phyloP scores from a whole-genome alignment of 116 monocot species.

The Thalassia testudinum region DNA sequence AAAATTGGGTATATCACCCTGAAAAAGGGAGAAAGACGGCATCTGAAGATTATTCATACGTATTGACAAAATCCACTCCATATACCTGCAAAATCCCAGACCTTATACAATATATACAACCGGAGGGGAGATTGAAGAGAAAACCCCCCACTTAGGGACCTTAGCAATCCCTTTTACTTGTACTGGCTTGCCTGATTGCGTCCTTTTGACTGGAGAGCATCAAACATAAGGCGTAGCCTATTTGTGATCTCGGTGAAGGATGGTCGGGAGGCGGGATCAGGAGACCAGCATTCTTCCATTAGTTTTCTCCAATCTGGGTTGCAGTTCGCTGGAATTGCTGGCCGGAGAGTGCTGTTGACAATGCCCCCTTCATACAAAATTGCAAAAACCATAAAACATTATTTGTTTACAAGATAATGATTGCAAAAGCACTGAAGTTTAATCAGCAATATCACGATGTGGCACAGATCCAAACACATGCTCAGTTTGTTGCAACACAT shows the following conservation, averaged over 20 bases:
- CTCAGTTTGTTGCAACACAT: too few species aligned
- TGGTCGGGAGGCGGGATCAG: constrained; percentile 48
- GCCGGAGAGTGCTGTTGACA: constrained; percentile 68
- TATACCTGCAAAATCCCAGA: too few species aligned
- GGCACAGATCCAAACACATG: too few species aligned
- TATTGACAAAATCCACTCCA: too few species aligned
- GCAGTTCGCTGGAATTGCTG: constrained; percentile 45
- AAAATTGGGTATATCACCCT: too few species aligned
- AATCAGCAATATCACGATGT: too few species aligned
- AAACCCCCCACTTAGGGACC: too few species aligned
- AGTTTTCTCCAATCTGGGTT: constrained; percentile 63
- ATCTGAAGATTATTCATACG: too few species aligned
- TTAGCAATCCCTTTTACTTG: not conserved
- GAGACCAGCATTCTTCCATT: constrained; percentile 91
- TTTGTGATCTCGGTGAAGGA: constrained; percentile 68
- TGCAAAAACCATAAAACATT: not conserved
- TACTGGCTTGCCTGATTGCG: constrained; percentile 2
- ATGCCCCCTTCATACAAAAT: constrained; percentile 46
- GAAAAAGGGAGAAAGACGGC: too few species aligned
- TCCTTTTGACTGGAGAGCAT: constrained; percentile 25
- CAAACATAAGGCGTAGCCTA: constrained; percentile 48
- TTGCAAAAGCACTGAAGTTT: not conserved
- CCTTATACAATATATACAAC: too few species aligned
- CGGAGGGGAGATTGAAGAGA: too few species aligned
- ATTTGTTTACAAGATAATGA: not conserved